Percentiles rank a stretch among this genome's conserved stretches.
phyloP scores from a whole-genome alignment of 441 rosid species.

The Populus hybrid region DNA sequence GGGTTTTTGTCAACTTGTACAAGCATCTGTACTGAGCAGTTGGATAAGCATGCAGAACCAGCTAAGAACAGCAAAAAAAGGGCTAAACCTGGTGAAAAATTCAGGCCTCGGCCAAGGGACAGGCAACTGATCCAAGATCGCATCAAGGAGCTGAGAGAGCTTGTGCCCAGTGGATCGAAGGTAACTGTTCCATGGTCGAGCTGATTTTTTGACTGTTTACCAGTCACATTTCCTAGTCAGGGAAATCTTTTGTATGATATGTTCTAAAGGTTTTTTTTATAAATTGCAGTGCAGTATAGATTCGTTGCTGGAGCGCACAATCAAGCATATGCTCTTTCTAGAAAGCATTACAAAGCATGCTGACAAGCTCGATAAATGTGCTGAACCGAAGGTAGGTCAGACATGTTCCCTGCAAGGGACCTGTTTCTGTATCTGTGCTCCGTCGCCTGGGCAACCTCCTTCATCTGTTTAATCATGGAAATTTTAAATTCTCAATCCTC shows the following conservation, averaged over 20 bases:
- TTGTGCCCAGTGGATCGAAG: conserved; percentile 95
- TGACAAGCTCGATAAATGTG: conserved; percentile 72
- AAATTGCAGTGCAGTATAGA: conserved; percentile 91
- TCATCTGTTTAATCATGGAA: background rate
- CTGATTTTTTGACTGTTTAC: conserved; percentile 17
- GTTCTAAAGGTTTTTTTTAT: conserved; percentile 34
- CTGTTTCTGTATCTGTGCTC: conserved; percentile 6
- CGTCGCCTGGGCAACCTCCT: background rate
- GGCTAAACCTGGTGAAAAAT: conserved; percentile 81
- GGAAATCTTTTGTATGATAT: conserved; percentile 13
- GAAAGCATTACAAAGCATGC: conserved; percentile 85
- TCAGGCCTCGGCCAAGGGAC: no score
- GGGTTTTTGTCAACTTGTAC: conserved; percentile 74
- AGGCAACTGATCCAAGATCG: no score
- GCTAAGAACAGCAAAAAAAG: conserved; percentile 66
- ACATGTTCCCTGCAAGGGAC: conserved; percentile 10
- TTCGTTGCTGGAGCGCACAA: conserved; percentile 89
- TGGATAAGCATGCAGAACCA: conserved; percentile 58
- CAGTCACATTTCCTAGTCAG: conserved; percentile 17
- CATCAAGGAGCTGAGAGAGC: conserved; percentile 89
- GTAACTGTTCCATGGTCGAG: conserved; percentile 42
- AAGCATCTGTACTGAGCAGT: conserved; percentile 61
- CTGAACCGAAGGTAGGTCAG: conserved; percentile 56
- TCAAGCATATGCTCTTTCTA: conserved; percentile 87
- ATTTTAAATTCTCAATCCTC: conserved; percentile 1